These are phyloP conservation scores for Hansenula sp. DNA, from an alignment of 1,139 yeast species.

Conservation along the genomic window DNA sequence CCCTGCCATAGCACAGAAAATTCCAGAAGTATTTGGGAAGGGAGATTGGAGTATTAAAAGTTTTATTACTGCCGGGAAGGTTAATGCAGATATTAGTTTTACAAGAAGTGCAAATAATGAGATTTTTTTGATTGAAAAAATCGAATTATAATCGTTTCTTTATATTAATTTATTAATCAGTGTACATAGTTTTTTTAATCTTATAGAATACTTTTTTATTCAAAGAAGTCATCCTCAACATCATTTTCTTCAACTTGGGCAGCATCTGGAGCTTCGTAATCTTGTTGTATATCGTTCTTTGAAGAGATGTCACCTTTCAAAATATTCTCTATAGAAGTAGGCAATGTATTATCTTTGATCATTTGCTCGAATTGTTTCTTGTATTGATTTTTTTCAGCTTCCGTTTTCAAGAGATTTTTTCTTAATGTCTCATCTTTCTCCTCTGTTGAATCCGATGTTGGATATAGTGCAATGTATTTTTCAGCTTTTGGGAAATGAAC, in stretches of 20 bases:
- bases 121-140: conserved; percentile 46
- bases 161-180: too few relatives aligned
- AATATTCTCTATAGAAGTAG: conserved; percentile 56
- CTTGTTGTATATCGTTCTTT: conserved; percentile 6
- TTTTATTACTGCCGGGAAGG: conserved; percentile 55
- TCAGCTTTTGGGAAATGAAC: conserved; percentile 73
- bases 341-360: conserved; percentile 48
- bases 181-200: neutral
- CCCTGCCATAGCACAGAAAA: conserved; percentile 45
- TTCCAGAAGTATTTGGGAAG: conserved; percentile 57
- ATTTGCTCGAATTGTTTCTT: conserved; percentile 49
- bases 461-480: conserved; percentile 80
- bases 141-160: conserved; percentile 5
- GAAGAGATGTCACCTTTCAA: conserved; percentile 40
- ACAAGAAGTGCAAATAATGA: conserved; percentile 59
- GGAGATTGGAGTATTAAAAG: conserved; percentile 66
- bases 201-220: conserved; percentile 22
- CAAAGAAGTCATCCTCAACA: conserved; percentile 47
- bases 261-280: conserved; percentile 12
- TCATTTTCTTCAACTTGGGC: conserved; percentile 21
- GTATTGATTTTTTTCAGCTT: conserved; percentile 43
- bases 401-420: conserved; percentile 34
- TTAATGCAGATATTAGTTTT: conserved; percentile 57
- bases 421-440: conserved; percentile 17
- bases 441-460: conserved; percentile 32